Percentiles rank a stretch among this genome's conserved stretches.
Evolutionary conservation across 805 yeast species (phyloP).

Genomic region (Isabelozyma rhagii): DNA sequence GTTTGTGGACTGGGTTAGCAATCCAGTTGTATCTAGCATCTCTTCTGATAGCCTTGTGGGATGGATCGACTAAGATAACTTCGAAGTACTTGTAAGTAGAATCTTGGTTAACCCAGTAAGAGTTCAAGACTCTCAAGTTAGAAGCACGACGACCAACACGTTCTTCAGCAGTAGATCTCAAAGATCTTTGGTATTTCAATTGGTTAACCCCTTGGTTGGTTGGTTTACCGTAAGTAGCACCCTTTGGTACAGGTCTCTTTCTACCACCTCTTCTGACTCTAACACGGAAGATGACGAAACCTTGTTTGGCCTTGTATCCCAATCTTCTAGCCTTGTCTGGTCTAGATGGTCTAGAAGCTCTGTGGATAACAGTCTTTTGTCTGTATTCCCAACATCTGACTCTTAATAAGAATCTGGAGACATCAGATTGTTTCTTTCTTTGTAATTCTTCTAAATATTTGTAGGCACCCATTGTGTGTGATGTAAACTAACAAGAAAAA

Average conservation of each 20-base stretch:
- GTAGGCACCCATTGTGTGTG: conserved; percentile 93
- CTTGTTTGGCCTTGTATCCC: conserved; percentile 99
- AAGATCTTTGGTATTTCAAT: conserved; percentile 98
- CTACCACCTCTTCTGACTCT: conserved; percentile 99
- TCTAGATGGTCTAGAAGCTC: conserved; percentile 97
- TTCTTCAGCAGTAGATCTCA: conserved; percentile 99
- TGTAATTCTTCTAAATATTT: conserved; percentile 98
- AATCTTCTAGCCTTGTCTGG: conserved; percentile 99
- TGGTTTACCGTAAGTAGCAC: conserved; percentile 99
- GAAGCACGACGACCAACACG: conserved; percentile 98
- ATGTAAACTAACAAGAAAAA: not conserved
- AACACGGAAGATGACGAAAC: conserved; percentile 96
- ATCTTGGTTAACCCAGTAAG: conserved; percentile 99
- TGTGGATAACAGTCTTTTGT: conserved; percentile 97
- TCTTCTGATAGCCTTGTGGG: conserved; percentile 98
- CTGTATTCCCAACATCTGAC: conserved; percentile 99
- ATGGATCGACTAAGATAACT: conserved; percentile 96
- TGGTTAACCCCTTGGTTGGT: conserved; percentile 99
- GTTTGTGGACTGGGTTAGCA: conserved; percentile 99
- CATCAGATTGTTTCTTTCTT: conserved; percentile 99
- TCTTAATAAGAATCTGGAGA: conserved; percentile 96
- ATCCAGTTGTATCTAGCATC: conserved; percentile 99
- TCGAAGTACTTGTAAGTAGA: conserved; percentile 99
- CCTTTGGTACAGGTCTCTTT: conserved; percentile 99
- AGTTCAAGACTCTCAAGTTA: conserved; percentile 98